Evolutionary conservation across 1,284 basidiomycete genomes (phyloP).

Genomic region (Albatrellus sp.): DNA sequence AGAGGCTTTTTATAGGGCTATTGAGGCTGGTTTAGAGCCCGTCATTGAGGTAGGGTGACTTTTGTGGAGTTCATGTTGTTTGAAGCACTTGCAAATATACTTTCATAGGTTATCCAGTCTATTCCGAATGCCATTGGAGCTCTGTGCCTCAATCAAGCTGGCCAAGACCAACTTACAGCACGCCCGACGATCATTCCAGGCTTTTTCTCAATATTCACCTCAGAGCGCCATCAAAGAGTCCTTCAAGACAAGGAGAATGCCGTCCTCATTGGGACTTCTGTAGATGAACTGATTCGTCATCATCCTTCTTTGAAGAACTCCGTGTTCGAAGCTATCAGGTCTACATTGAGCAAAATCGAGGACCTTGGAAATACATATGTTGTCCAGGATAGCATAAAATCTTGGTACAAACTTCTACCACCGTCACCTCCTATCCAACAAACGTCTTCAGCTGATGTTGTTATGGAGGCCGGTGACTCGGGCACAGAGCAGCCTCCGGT

Average conservation of each 20-base stretch:
- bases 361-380: conserved; percentile 52
- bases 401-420: conserved; percentile 50
- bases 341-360: conserved; percentile 63
- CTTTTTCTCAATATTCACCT: conserved; percentile 81
- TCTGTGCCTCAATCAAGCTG: conserved; percentile 86
- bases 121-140: conserved; percentile 96
- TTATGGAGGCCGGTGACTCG: conserved; percentile 30
- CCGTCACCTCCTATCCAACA: conserved; percentile 15
- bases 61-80: conserved; percentile 19
- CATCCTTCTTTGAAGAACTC: conserved; percentile 80
- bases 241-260: conserved; percentile 91
- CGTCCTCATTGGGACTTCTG: conserved; percentile 74
- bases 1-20: conserved; percentile 77
- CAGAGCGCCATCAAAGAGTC: conserved; percentile 77
- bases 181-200: conserved; percentile 74
- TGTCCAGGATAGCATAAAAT: conserved; percentile 43
- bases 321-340: conserved; percentile 68
- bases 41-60: conserved; percentile 53
- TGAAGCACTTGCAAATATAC: conserved; percentile 5
- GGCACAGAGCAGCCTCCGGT: conserved; percentile 11
- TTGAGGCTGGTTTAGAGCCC: conserved; percentile 79
- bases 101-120: conserved; percentile 69
- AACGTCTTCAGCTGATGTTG: conserved; percentile 18
- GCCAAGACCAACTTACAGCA: conserved; percentile 71
- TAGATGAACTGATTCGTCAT: conserved; percentile 95